Evolutionary conservation across 495 filamentous ascomycete genomes (phyloP).

Genomic region (Hypoxylon perforatum): DNA sequence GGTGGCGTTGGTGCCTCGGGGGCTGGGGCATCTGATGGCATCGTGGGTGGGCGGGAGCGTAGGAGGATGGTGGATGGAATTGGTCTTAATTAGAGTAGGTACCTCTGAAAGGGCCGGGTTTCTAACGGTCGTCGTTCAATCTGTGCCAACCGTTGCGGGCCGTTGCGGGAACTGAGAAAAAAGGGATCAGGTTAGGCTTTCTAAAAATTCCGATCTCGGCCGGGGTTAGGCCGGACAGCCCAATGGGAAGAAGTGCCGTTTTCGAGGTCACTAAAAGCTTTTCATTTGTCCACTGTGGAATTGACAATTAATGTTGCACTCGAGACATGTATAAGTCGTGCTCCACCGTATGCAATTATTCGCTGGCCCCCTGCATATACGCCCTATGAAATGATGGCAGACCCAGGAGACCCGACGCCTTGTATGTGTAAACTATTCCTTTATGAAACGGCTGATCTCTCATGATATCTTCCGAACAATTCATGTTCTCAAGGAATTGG

Average conservation of each 20-base stretch:
- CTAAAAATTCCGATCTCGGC: slow-evolving; percentile 28
- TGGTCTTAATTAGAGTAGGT: neutral
- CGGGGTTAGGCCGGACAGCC: slow-evolving; percentile 17
- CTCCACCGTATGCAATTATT: slow-evolving; percentile 23
- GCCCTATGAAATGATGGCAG: slow-evolving; percentile 41
- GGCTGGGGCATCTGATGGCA: slow-evolving; percentile 35
- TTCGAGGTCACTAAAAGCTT: neutral
- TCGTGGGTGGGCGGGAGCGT: slow-evolving; percentile 15
- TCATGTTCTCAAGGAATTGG: neutral
- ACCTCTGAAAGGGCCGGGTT: neutral
- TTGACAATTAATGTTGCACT: neutral
- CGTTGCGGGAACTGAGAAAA: slow-evolving; percentile 13
- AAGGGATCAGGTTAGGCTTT: slow-evolving; percentile 9
- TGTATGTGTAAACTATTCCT: slow-evolving; percentile 40
- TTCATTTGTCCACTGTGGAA: no score
- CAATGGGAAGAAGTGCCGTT: slow-evolving; percentile 22
- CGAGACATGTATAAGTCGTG: neutral
- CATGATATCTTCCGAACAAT: neutral
- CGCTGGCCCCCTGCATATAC: slow-evolving; percentile 3
- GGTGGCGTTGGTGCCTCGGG: slow-evolving; percentile 18
- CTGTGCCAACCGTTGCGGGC: slow-evolving; percentile 17
- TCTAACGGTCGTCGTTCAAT: neutral
- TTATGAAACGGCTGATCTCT: slow-evolving; percentile 11
- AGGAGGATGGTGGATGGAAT: slow-evolving; percentile 1
- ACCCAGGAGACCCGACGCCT: slow-evolving; percentile 34